Evolutionary conservation across 495 filamentous ascomycete genomes (phyloP).

Genomic region (Neurospora sp.): DNA sequence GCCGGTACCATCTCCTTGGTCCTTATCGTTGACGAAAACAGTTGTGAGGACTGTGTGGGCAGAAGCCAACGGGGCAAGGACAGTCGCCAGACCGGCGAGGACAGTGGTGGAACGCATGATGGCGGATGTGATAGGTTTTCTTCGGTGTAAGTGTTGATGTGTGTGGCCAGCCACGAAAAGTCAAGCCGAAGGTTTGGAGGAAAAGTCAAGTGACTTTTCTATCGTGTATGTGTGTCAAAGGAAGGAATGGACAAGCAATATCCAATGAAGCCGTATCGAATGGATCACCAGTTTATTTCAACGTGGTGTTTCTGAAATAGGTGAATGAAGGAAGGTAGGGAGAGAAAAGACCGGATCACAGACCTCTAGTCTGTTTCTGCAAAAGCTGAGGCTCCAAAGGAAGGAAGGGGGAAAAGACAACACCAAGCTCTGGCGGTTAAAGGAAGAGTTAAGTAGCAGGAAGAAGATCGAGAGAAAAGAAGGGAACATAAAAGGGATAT

Average conservation of each 20-base stretch:
- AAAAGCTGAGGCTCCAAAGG: neutral
- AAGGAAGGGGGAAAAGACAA: neutral
- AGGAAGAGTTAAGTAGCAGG: neutral
- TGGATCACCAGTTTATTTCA: neutral
- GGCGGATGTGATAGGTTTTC: neutral
- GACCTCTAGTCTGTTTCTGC: neutral
- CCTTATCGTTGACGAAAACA: slow-evolving; percentile 51
- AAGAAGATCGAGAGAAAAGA: neutral
- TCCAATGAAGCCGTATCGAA: neutral
- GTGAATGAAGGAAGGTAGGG: neutral
- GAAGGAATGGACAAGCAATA: neutral
- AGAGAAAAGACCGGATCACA: slow-evolving; percentile 3
- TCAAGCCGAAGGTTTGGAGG: neutral
- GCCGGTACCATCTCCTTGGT: slow-evolving; percentile 60
- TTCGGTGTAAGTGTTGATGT: neutral
- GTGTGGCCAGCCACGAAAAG: slow-evolving; percentile 4
- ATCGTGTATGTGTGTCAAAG: neutral
- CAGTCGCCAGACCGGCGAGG: slow-evolving; percentile 19
- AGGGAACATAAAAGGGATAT: neutral
- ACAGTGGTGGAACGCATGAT: slow-evolving; percentile 18
- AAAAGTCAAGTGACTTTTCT: neutral
- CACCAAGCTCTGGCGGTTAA: neutral
- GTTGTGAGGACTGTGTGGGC: slow-evolving; percentile 62
- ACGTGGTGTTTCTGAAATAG: neutral
- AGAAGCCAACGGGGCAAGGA: slow-evolving; percentile 18